Evolutionary conservation across 495 filamentous ascomycete species (phyloP), one percentile per base, ranked within the genome.

Genomic region (Podospora sp.): DNA sequence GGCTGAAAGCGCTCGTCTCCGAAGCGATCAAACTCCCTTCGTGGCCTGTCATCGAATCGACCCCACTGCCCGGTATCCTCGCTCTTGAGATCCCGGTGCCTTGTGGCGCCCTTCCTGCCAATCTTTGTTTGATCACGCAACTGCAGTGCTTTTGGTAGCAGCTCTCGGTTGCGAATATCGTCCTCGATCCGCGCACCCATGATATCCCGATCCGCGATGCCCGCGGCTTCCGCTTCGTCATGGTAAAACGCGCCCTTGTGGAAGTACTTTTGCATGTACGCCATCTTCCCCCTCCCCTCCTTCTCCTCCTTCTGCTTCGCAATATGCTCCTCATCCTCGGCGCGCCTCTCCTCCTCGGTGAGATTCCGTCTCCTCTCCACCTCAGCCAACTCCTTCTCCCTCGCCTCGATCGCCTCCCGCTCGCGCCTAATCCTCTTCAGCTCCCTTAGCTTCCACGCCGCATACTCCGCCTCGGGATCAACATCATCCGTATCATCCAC

Each of bases 221-320:
- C 92, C 75, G 90, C 86, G 18, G 85, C 84, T 68, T 90, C 87
- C 29, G 85, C 82, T 68, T 94, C 92, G 49, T 94, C 93, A 63
- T 89, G 89, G 80, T 91, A 98, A 81, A 97, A 99, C 25, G 95
- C 95, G 59, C 95, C 95, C 82, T 93, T 94, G 83, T 99, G 95
- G 76, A 90, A 93, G 79, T 97, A 98, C 76, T 94, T 94, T 76
- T 97, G 94, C 92, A 98, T 92, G 76, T 88, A 97, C 0, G 85
- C 84, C 82, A 94, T 91, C 82, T 97, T 90, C 50, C 94, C 95
- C 40, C 89, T 88, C 36, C 81, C 80, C 20, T 94, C 93, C 69
- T 91, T 92, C 69, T 98, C 95, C 70, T 94, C 93, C 65, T 90
- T 89, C 79, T 97, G 94, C 71, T 83, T 81, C 7, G 87, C 86